Evolutionary conservation across 805 yeast genomes (phyloP), one percentile per base, ranked within the genome.

Genomic region (Yarrowia sp.): DNA sequence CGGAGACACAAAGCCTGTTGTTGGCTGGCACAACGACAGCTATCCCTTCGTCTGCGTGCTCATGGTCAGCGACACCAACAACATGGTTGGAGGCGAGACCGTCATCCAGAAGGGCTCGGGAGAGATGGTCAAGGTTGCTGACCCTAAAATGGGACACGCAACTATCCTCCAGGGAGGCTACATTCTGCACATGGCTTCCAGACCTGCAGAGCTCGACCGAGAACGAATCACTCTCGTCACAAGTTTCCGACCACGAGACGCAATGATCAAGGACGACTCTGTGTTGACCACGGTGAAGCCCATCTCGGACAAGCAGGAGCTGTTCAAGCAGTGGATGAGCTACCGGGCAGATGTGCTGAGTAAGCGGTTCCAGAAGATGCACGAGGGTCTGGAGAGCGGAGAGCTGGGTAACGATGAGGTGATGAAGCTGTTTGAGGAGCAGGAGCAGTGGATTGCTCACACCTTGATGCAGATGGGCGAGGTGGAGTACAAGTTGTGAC

Each of bases 41-140:
- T 83, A 82, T 62, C 87, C 86, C 14, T 82, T 82, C 68, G 87
- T 83, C 18, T 84, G 86, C 71, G 87, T 84, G 14, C 74, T 83
- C 64, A 84, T 84, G 88, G 68, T 84, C 46, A 79, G 83, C 29
- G 86, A 83, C 68, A 84, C 87, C 8, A 65, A 78, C 2, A 71
- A 76, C 46, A 83, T 47, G 55, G 14, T 47, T 14, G 55, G 55
- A 7, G 55, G 55, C 4, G 55, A 47, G 10, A 47, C 55, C 0
- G 25, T 19, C 13, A 8, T 47, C 2, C 38, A 32, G n/a, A 47
- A 31, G 29, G 38, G 38, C 2, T 19, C 25, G 0, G 55, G 55
- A 4, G 55, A 47, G 6, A 13, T 47, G n/a, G 38, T 47, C 38
- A 47, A 47, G 13, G 55, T 47, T 1, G 55, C 55, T 1, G 55